These are phyloP conservation scores for Tolypocladium pustulatum DNA, from an alignment of 2,329 filamentous ascomycete species.

Conservation along the genomic window DNA sequence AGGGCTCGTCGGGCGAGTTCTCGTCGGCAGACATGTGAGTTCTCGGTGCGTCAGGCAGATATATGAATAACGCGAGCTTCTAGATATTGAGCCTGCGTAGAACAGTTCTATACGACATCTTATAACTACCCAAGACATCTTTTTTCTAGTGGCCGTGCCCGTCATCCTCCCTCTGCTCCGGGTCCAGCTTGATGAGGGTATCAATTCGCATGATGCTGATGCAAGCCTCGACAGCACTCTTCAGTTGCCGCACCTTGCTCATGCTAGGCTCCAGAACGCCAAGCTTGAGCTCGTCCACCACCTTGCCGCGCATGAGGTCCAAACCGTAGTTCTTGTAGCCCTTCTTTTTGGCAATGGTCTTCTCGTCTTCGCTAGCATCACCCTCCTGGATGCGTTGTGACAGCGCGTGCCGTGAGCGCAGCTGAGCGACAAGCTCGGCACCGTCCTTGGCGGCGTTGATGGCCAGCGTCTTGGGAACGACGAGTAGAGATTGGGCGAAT, in stretches of 20 bases:
- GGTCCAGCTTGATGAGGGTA: constrained; percentile 95
- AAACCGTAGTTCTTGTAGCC: constrained; percentile 98
- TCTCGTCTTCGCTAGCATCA: constrained; percentile 77
- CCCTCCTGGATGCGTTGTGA: constrained; percentile 85
- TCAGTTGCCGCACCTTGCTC: constrained; percentile 96
- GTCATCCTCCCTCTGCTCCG: constrained; percentile 69
- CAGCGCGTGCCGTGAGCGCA: constrained; percentile 86
- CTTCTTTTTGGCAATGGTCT: constrained; percentile 85
- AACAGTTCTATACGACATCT: neutral
- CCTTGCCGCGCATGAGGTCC: constrained; percentile 79
- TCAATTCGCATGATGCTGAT: constrained; percentile 99
- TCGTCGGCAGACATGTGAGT: no score
- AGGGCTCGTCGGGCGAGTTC: neutral
- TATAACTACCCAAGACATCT: neutral
- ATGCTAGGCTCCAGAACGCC: constrained; percentile 95
- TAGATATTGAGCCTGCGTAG: neutral
- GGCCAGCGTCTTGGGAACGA: constrained; percentile 92
- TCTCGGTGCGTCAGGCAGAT: neutral
- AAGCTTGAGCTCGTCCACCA: constrained; percentile 87
- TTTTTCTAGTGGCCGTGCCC: constrained; percentile 67
- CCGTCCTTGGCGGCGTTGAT: constrained; percentile 96
- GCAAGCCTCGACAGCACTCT: constrained; percentile 96
- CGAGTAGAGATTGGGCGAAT: constrained; percentile 87
- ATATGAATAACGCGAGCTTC: neutral
- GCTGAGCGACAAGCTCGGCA: constrained; percentile 87